These are phyloP conservation scores for Rhodotorula sphaerocarpa DNA, from an alignment of 768 basidiomycete species.

Conservation along the genomic window DNA sequence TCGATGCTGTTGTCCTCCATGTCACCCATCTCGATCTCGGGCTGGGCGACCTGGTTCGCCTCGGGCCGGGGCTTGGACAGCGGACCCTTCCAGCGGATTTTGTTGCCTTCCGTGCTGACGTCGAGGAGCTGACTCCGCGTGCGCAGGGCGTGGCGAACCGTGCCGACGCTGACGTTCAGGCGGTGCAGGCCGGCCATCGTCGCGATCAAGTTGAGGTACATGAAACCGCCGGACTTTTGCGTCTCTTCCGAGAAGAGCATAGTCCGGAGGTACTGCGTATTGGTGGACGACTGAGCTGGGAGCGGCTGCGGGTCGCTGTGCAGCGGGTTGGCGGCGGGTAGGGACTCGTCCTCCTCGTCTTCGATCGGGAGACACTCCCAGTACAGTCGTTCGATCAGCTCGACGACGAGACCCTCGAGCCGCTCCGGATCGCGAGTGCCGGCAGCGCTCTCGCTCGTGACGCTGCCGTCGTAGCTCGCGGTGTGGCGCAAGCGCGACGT, in stretches of 20 bases:
- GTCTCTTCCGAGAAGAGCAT: conserved; percentile 17
- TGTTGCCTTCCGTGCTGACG: conserved; percentile 18
- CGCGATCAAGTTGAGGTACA: conserved; percentile 27
- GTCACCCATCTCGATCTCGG: background rate
- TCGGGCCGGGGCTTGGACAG: background rate
- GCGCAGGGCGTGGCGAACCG: conserved; percentile 18
- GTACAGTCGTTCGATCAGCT: conserved; percentile 27
- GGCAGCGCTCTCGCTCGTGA: background rate
- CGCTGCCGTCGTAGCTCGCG: background rate
- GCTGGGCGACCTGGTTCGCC: background rate
- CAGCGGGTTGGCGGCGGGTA: conserved; percentile 2
- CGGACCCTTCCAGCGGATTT: conserved; percentile 28
- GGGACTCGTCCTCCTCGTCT: background rate
- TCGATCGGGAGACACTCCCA: conserved; percentile 16
- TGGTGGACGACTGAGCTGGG: conserved; percentile 19
- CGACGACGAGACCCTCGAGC: conserved; percentile 19
- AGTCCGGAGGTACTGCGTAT: conserved; percentile 26
- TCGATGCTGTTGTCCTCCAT: conserved; percentile 12
- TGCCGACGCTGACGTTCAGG: conserved; percentile 13
- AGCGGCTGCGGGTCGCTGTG: conserved; percentile 15
- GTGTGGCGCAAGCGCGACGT: background rate
- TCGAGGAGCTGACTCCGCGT: conserved; percentile 18
- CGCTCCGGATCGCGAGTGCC: conserved; percentile 2
- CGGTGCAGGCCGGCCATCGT: conserved; percentile 24
- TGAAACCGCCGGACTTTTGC: conserved; percentile 5